A percentile compares a stretch with the other conserved stretches of the same genome.
These are phyloP conservation scores for Xylaria sp. DNA, from an alignment of 2,329 filamentous ascomycete species.

Conservation along the genomic window DNA sequence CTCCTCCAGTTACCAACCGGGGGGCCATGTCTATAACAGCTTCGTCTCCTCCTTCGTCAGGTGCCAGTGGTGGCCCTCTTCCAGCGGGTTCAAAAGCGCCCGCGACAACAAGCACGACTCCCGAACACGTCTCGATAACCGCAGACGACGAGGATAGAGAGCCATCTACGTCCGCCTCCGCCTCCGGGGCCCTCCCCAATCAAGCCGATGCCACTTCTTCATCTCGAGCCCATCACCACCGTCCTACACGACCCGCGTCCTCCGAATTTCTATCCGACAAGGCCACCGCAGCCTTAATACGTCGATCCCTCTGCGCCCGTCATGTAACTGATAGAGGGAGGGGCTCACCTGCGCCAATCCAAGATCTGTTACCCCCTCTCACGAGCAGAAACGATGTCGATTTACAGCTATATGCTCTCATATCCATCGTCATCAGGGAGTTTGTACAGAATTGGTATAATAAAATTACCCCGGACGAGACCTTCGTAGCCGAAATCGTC, in stretches of 20 bases:
- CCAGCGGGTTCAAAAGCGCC: constrained; percentile 43
- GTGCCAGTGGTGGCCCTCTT: constrained; percentile 38
- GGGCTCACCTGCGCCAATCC: constrained; percentile 69
- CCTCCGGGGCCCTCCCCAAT: constrained; percentile 5
- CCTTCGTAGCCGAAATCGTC: constrained; percentile 87
- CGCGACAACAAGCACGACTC: constrained; percentile 44
- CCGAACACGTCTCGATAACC: constrained; percentile 41
- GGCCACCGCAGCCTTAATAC: constrained; percentile 83
- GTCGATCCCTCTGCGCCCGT: constrained; percentile 84
- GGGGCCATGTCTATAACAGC: constrained; percentile 46
- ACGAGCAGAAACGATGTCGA: constrained; percentile 96
- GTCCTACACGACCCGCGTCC: constrained; percentile 48
- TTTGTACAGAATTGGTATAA: constrained; percentile 94
- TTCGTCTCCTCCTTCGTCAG: constrained; percentile 40
- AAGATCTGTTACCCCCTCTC: constrained; percentile 86
- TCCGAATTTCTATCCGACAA: constrained; percentile 75
- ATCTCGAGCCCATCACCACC: constrained; percentile 49
- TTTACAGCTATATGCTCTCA: constrained; percentile 89
- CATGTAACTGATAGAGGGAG: constrained; percentile 68
- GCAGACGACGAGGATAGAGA: constrained; percentile 16
- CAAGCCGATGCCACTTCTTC: constrained; percentile 45
- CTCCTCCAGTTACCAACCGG: constrained; percentile 26
- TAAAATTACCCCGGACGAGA: constrained; percentile 89
- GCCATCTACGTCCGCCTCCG: constrained; percentile 5
- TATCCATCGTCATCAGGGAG: constrained; percentile 89